Percentiles rank a stretch among this genome's conserved stretches.
phyloP scores from a whole-genome alignment of 2,329 filamentous ascomycete genomes.

The Fusarium albidum region DNA sequence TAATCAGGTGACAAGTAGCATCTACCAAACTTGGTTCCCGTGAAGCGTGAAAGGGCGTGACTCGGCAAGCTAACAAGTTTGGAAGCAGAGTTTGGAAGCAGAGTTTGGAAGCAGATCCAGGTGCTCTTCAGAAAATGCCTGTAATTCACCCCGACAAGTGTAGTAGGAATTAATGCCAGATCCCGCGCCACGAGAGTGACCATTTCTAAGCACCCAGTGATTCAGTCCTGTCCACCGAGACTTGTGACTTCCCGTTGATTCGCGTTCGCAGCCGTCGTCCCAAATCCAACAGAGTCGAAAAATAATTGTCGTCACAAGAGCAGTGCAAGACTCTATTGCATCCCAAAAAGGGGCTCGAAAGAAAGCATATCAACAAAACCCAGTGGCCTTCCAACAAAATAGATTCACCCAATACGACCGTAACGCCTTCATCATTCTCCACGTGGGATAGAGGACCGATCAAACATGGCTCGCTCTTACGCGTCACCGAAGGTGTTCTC shows the following conservation, averaged over 20 bases:
- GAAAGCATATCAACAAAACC: slow-evolving; percentile 38
- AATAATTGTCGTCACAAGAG: slow-evolving; percentile 20
- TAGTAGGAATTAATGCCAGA: not conserved
- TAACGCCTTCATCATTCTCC: slow-evolving; percentile 47
- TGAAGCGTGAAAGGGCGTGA: slow-evolving; percentile 1
- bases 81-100: not conserved
- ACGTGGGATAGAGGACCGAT: slow-evolving; percentile 31
- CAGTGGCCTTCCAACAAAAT: slow-evolving; percentile 38
- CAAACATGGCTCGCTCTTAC: slow-evolving; percentile 33
- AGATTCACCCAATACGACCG: slow-evolving; percentile 43
- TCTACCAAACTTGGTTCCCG: slow-evolving; percentile 7
- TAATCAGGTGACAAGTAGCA: slow-evolving; percentile 17
- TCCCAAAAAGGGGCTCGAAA: slow-evolving; percentile 30
- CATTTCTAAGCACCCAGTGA: slow-evolving; percentile 4
- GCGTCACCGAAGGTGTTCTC: slow-evolving; percentile 92
- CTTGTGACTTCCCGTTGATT: not conserved
- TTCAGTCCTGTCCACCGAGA: slow-evolving; percentile 9
- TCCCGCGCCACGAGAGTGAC: slow-evolving; percentile 7
- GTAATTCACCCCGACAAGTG: not conserved
- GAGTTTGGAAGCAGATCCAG: not conserved
- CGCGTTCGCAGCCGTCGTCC: slow-evolving; percentile 1
- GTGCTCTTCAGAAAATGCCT: not conserved
- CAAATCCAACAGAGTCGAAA: slow-evolving; percentile 8
- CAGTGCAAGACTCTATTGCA: slow-evolving; percentile 34
- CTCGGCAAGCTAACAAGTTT: not conserved